Evolutionary conservation across 2,329 filamentous ascomycete genomes (phyloP).

Genomic region (Cercospora berteroae): DNA sequence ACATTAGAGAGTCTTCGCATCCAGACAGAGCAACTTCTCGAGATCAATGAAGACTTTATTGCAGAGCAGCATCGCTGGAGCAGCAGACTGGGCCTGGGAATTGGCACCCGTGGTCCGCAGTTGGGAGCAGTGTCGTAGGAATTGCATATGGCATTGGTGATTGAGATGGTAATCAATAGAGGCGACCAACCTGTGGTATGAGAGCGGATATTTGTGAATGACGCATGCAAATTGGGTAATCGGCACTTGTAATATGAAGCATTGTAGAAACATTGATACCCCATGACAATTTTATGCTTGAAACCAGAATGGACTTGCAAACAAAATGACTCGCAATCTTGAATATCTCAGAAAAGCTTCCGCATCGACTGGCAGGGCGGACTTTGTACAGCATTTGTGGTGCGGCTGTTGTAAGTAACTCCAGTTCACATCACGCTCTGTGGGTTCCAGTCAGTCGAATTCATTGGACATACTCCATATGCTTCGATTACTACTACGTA

Average conservation of each 20-base stretch:
- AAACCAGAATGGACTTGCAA: not conserved
- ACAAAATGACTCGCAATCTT: not conserved
- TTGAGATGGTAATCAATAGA: not conserved
- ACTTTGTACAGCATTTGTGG: not conserved
- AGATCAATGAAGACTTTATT: constrained; percentile 38
- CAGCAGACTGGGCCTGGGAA: constrained; percentile 13
- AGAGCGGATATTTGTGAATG: not conserved
- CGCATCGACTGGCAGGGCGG: not conserved
- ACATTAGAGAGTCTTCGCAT: constrained; percentile 35
- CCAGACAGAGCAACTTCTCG: constrained; percentile 37
- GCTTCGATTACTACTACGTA: constrained; percentile 10
- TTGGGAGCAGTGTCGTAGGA: constrained; percentile 9
- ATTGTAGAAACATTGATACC: constrained; percentile 21
- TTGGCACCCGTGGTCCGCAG: constrained; percentile 6
- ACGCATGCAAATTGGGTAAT: not conserved
- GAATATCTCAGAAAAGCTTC: not conserved
- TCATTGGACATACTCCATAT: not conserved
- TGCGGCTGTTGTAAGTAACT: not conserved
- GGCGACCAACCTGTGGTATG: not conserved
- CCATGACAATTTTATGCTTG: not conserved
- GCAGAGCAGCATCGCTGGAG: constrained; percentile 34
- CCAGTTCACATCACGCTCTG: constrained; percentile 20
- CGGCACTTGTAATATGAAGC: constrained; percentile 1
- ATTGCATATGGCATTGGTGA: not conserved
- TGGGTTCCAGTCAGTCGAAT: not conserved